These are phyloP conservation scores for Planoprotostelium fungivorum DNA, from an alignment of 78 protist genomes.

Conservation along the genomic window DNA sequence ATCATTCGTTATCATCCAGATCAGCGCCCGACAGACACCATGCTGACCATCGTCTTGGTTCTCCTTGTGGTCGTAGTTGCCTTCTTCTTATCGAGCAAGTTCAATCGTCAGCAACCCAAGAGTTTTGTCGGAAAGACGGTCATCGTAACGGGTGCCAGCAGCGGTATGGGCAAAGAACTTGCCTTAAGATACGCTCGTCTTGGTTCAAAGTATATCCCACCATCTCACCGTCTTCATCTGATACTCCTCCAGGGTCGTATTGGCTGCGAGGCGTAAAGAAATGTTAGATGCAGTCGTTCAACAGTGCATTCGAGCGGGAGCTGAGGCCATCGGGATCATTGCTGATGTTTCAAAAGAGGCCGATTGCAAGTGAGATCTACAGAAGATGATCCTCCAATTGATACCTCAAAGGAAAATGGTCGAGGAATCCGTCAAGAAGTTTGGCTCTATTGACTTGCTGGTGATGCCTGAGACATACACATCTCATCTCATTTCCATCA, in stretches of 20 bases:
- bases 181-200: neutral
- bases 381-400: neutral
- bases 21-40: too few relatives aligned
- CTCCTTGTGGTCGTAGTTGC: neutral
- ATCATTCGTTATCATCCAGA: too few relatives aligned
- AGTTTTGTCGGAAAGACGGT: neutral
- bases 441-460: neutral
- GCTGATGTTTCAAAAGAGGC: neutral
- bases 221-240: neutral
- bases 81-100: neutral
- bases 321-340: neutral
- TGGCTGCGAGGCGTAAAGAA: neutral
- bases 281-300: neutral
- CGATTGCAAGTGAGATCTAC: neutral
- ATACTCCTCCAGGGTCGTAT: neutral
- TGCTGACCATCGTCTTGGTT: neutral
- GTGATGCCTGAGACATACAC: neutral
- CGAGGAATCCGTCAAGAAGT: neutral
- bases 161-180: neutral
- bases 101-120: neutral
- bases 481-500: neutral
- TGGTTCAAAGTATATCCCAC: neutral
- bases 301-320: neutral
- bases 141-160: neutral
- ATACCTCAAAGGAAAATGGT: neutral